These are phyloP conservation scores for Thermochaetoides thermophila DNA, from an alignment of 495 filamentous ascomycete genomes.

Conservation along the genomic window DNA sequence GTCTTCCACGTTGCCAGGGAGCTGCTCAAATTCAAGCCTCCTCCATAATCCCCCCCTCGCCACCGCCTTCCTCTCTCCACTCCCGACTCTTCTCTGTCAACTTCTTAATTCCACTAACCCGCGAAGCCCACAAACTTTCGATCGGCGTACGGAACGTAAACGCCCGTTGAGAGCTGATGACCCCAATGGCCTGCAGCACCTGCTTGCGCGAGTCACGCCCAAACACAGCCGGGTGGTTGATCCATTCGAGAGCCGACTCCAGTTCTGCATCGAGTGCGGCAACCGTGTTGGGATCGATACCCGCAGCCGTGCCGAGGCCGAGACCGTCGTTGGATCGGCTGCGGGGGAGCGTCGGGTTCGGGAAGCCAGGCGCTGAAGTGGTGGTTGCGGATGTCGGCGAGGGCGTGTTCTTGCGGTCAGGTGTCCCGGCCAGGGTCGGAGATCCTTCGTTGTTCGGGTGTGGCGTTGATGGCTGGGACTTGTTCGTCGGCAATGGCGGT, in stretches of 20 bases:
- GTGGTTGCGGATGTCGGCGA: conserved; percentile 35
- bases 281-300: conserved; percentile 67
- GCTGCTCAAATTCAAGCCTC: conserved; percentile 41
- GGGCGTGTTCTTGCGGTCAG: conserved; percentile 33
- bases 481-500: conserved; percentile 20
- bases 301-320: conserved; percentile 41
- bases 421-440: conserved; percentile 27
- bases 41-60: conserved; percentile 60
- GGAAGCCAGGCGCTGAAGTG: conserved; percentile 19
- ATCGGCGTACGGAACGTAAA: conserved; percentile 85
- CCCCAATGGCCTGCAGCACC: conserved; percentile 89
- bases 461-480: conserved; percentile 34
- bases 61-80: conserved; percentile 75
- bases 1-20: neutral
- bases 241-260: conserved; percentile 94
- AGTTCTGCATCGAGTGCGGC: conserved; percentile 81
- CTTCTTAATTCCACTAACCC: conserved; percentile 61
- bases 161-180: conserved; percentile 84
- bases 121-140: conserved; percentile 71
- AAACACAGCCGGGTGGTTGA: conserved; percentile 92
- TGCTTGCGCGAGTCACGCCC: conserved; percentile 89
- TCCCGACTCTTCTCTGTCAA: conserved; percentile 66
- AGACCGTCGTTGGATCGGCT: conserved; percentile 31
- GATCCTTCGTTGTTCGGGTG: conserved; percentile 32
- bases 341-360: conserved; percentile 16